A percentile compares a stretch with the other conserved stretches of the same genome.
These are phyloP conservation scores for Ceratocystis eucalypticola DNA, from an alignment of 2,329 filamentous ascomycete genomes.

Conservation along the genomic window DNA sequence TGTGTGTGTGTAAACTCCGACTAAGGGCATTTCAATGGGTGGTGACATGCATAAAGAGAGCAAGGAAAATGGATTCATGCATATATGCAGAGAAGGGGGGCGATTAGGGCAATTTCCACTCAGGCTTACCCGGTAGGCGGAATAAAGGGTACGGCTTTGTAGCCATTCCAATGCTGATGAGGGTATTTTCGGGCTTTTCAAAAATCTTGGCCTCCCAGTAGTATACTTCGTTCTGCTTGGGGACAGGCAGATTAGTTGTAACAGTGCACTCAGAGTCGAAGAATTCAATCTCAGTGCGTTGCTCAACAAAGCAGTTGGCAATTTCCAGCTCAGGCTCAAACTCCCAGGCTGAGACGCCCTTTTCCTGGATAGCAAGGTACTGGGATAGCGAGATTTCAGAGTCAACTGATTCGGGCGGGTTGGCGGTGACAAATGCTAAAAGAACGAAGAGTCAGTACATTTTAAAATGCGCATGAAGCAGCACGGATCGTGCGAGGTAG, in stretches of 20 bases:
- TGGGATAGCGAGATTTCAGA: slow-evolving; percentile 97
- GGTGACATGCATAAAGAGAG: background rate
- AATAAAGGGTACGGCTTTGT: slow-evolving; percentile 97
- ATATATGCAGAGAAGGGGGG: background rate
- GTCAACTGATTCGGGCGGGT: slow-evolving; percentile 86
- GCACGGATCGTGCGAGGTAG: background rate
- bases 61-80: background rate
- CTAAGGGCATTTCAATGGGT: background rate
- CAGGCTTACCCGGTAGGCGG: slow-evolving; percentile 65
- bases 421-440: slow-evolving; percentile 80
- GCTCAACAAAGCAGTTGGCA: slow-evolving; percentile 97
- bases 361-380: slow-evolving; percentile 96
- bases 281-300: slow-evolving; percentile 92
- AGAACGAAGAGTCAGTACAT: background rate
- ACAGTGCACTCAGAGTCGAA: slow-evolving; percentile 97
- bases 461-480: background rate
- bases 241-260: slow-evolving; percentile 89
- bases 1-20: background rate
- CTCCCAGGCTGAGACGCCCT: slow-evolving; percentile 98
- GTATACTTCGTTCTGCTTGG: slow-evolving; percentile 98
- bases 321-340: slow-evolving; percentile 99
- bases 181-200: slow-evolving; percentile 81
- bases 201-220: slow-evolving; percentile 99
- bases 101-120: background rate
- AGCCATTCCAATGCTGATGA: slow-evolving; percentile 82